Evolutionary conservation across 164 flowering plant species (phyloP).

Genomic region (Vitis amurensis): DNA sequence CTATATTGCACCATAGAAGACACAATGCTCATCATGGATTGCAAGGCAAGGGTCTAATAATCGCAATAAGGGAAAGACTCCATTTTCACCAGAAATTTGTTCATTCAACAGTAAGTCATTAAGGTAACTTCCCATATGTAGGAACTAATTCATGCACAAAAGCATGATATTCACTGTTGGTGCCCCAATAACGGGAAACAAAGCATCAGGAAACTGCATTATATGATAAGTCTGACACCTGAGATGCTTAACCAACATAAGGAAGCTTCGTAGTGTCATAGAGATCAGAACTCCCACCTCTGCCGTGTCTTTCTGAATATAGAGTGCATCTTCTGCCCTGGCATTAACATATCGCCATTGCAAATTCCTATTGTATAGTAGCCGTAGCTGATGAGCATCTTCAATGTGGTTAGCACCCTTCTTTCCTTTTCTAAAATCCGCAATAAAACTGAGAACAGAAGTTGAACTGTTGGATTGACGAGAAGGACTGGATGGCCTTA

Average conservation of each 20-base stretch:
- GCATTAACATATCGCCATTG: constrained; percentile 93
- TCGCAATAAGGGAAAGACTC: background rate
- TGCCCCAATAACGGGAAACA: no score
- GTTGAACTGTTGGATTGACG: constrained; percentile 52
- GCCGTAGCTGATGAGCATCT: constrained; percentile 85
- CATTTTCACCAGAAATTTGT: background rate
- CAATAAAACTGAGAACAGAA: constrained; percentile 81
- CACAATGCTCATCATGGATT: background rate
- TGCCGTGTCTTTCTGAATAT: constrained; percentile 54
- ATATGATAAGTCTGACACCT: background rate
- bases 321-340: constrained; percentile 51
- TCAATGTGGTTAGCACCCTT: constrained; percentile 66
- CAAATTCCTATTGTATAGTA: constrained; percentile 74
- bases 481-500: constrained; percentile 52
- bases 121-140: background rate
- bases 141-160: background rate
- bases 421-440: constrained; percentile 74
- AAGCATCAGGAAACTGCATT: no score
- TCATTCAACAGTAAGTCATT: background rate
- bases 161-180: no score
- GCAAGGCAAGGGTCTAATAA: background rate
- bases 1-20: background rate
- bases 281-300: constrained; percentile 53
- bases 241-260: background rate
- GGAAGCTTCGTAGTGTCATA: background rate